A percentile compares a stretch with the other conserved stretches of the same genome.
phyloP scores from a whole-genome alignment of 306 rosid species.

The Begonia peltatifolia region DNA sequence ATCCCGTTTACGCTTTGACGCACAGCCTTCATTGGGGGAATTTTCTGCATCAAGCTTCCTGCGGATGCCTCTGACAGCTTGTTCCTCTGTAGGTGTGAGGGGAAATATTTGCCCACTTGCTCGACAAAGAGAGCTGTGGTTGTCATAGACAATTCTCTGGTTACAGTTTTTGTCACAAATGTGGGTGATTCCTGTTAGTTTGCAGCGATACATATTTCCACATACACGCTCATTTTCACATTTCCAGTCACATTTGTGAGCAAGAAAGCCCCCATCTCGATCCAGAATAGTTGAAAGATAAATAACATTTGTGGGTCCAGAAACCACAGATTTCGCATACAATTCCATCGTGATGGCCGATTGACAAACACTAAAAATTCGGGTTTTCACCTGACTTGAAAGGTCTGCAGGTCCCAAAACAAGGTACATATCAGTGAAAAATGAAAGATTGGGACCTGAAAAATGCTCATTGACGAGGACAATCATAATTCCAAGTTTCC shows the following conservation, averaged over 20 bases:
- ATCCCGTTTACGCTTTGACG: slow-evolving; percentile 75
- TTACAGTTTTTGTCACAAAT: slow-evolving; percentile 96
- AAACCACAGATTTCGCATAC: slow-evolving; percentile 55
- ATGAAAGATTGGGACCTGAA: slow-evolving; percentile 16
- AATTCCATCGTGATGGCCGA: slow-evolving; percentile 44
- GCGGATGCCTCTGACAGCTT: slow-evolving; percentile 68
- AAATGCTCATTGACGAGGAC: background rate
- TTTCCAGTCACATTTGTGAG: slow-evolving; percentile 93
- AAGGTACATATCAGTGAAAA: slow-evolving; percentile 32
- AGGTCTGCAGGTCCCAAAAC: slow-evolving; percentile 48
- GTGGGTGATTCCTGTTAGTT: slow-evolving; percentile 86
- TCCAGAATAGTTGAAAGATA: slow-evolving; percentile 88
- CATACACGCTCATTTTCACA: slow-evolving; percentile 85
- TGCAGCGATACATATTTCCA: slow-evolving; percentile 94
- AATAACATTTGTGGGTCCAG: slow-evolving; percentile 75
- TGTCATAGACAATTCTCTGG: slow-evolving; percentile 90
- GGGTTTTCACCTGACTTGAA: slow-evolving; percentile 20
- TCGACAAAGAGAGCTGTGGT: slow-evolving; percentile 81
- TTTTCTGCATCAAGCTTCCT: slow-evolving; percentile 68
- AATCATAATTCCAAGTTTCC: no score
- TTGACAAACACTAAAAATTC: slow-evolving; percentile 1
- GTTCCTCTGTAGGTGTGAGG: slow-evolving; percentile 54
- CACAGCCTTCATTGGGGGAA: slow-evolving; percentile 34
- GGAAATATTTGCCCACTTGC: slow-evolving; percentile 71
- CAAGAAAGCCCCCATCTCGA: slow-evolving; percentile 42